phyloP scores from a whole-genome alignment of 1,139 yeast species.

The Zygotorulaspora mrakii region DNA sequence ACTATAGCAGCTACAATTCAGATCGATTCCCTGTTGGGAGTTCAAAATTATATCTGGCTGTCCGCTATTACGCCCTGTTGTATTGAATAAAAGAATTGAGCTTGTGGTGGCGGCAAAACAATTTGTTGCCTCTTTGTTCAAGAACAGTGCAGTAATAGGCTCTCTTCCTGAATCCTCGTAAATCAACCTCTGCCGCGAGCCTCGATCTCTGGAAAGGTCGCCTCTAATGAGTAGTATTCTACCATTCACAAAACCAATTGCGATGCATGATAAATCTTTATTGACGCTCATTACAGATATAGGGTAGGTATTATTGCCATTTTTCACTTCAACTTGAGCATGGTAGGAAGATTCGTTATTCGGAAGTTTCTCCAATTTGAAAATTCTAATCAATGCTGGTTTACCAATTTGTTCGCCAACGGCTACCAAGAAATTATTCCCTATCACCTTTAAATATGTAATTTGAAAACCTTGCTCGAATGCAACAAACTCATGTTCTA shows the following conservation, averaged over 20 bases:
- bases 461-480: constrained; percentile 64
- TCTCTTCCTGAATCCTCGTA: constrained; percentile 57
- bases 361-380: constrained; percentile 59
- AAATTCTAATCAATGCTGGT: constrained; percentile 64
- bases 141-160: constrained; percentile 71
- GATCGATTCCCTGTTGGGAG: constrained; percentile 59
- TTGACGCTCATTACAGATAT: constrained; percentile 61
- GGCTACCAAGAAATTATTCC: constrained; percentile 54
- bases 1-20: constrained; percentile 56
- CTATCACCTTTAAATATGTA: constrained; percentile 50
- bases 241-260: constrained; percentile 87
- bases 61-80: constrained; percentile 74
- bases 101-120: constrained; percentile 46
- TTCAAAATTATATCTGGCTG: constrained; percentile 63
- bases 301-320: constrained; percentile 66
- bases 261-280: constrained; percentile 59
- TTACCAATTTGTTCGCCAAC: constrained; percentile 71
- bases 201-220: constrained; percentile 82
- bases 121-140: constrained; percentile 23
- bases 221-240: constrained; percentile 79
- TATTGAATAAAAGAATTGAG: constrained; percentile 65
- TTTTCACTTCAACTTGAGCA: constrained; percentile 43
- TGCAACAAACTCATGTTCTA: constrained; percentile 53
- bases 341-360: constrained; percentile 41
- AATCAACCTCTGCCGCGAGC: constrained; percentile 78